These are phyloP conservation scores for Xylariaceae sp. DNA, from an alignment of 2,329 filamentous ascomycete species.

Conservation along the genomic window DNA sequence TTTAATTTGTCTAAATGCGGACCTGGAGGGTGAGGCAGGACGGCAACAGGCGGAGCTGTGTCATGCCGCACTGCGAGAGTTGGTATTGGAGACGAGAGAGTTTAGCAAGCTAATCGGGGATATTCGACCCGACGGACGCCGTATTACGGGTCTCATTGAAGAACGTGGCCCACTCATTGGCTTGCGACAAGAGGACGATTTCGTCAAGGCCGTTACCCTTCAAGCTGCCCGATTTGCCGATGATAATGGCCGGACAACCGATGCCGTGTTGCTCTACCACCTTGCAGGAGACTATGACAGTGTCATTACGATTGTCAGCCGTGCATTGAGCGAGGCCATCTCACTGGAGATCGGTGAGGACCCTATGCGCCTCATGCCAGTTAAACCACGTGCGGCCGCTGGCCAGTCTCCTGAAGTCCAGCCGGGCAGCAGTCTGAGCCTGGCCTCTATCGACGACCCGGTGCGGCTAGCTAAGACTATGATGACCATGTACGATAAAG, in stretches of 20 bases:
- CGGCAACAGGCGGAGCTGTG: constrained; percentile 75
- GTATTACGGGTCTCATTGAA: constrained; percentile 83
- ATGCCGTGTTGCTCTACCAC: constrained; percentile 91
- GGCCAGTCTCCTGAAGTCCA: constrained; percentile 36
- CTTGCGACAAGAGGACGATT: constrained; percentile 71
- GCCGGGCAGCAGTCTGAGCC: constrained; percentile 52
- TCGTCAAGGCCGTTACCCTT: constrained; percentile 85
- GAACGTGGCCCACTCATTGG: constrained; percentile 76
- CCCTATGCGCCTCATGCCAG: constrained; percentile 68
- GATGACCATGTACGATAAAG: constrained; percentile 58
- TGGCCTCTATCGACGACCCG: constrained; percentile 56
- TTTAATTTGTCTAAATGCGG: constrained; percentile 85
- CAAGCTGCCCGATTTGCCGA: constrained; percentile 90
- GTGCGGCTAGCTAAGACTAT: constrained; percentile 55
- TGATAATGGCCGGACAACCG: constrained; percentile 86
- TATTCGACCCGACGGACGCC: constrained; percentile 76
- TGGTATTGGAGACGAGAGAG: constrained; percentile 93
- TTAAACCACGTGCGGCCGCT: constrained; percentile 60
- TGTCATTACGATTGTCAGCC: constrained; percentile 85
- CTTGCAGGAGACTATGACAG: constrained; percentile 92
- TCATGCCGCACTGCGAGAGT: constrained; percentile 86
- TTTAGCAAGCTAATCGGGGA: constrained; percentile 93
- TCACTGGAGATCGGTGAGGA: constrained; percentile 80
- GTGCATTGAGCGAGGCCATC: constrained; percentile 83
- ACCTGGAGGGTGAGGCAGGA: constrained; percentile 68